phyloP scores from a whole-genome alignment of 768 basidiomycete genomes.

The Calocybe gangraenosa region DNA sequence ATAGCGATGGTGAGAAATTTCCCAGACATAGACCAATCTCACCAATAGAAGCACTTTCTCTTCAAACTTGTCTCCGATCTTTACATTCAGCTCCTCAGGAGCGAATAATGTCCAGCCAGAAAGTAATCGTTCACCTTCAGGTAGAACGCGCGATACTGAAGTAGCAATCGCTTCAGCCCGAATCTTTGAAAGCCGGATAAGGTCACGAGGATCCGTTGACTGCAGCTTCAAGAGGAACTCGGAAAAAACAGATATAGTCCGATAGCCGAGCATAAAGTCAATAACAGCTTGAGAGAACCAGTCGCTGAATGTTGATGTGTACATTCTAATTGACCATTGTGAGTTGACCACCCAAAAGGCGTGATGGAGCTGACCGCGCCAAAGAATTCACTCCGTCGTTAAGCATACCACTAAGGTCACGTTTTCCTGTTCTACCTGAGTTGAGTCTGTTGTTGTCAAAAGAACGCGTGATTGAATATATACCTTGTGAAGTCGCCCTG shows the following conservation, averaged over 20 bases:
- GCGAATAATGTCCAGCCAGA: constrained; percentile 93
- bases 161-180: constrained; percentile 92
- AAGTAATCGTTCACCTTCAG: constrained; percentile 71
- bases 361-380: constrained; percentile 47
- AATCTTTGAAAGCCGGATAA: constrained; percentile 84
- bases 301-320: constrained; percentile 86
- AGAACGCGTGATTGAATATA: background rate
- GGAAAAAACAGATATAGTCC: constrained; percentile 83
- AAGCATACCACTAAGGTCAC: constrained; percentile 86
- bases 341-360: background rate
- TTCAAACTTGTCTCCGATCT: constrained; percentile 77
- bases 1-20: constrained; percentile 24
- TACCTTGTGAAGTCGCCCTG: constrained; percentile 89
- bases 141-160: constrained; percentile 69
- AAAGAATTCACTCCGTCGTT: constrained; percentile 96
- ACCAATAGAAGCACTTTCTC: constrained; percentile 92
- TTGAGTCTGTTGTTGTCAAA: constrained; percentile 1
- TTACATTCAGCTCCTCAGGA: constrained; percentile 71
- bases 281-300: constrained; percentile 98
- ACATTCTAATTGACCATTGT: constrained; percentile 52
- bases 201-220: constrained; percentile 87
- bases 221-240: constrained; percentile 88
- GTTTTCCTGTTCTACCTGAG: constrained; percentile 78
- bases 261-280: constrained; percentile 86
- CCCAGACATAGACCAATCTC: background rate